Conservation (phyloP, 441 rosid genomes). For the Geranium incanum region DNA sequence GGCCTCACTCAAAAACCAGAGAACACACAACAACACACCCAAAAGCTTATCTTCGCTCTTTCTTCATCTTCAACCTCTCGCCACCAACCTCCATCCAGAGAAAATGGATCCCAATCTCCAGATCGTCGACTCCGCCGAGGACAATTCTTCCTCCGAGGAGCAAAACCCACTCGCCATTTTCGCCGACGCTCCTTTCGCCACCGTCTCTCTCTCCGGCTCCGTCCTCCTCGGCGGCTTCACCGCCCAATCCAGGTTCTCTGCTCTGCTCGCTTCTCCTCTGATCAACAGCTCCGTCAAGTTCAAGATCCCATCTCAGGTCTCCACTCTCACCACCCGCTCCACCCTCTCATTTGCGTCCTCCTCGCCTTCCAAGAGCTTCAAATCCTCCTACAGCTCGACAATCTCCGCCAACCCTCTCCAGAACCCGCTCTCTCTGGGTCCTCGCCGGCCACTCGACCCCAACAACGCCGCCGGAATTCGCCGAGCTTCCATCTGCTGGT, state of each 20-base stretch:
- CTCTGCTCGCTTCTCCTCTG: neutral
- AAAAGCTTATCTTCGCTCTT: too few species aligned
- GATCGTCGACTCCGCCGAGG: constrained; percentile 29
- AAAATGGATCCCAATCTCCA: constrained; percentile 39
- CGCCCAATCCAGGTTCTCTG: neutral
- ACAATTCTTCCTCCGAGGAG: constrained; percentile 23
- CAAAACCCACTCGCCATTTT: constrained; percentile 24
- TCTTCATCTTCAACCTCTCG: too few species aligned
- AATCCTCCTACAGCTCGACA: constrained; percentile 47
- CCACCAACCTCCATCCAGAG: too few species aligned
- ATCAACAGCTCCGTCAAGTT: neutral
- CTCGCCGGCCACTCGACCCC: constrained; percentile 82
- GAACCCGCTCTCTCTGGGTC: constrained; percentile 61
- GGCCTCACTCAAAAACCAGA: neutral
- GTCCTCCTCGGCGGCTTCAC: too few species aligned
- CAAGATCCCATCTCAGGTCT: constrained; percentile 62
- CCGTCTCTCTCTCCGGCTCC: constrained; percentile 40
- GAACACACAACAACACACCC: neutral
- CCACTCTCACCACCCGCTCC: constrained; percentile 48
- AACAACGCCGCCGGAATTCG: constrained; percentile 28
- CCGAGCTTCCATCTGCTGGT: constrained; percentile 9
- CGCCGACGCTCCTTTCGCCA: constrained; percentile 38
- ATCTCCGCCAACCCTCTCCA: constrained; percentile 65
- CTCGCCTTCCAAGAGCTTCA: constrained; percentile 26
- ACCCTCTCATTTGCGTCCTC: constrained; percentile 23